Evolutionary conservation across 2,329 filamentous ascomycete genomes (phyloP).

Genomic region (Penicillium sp.): DNA sequence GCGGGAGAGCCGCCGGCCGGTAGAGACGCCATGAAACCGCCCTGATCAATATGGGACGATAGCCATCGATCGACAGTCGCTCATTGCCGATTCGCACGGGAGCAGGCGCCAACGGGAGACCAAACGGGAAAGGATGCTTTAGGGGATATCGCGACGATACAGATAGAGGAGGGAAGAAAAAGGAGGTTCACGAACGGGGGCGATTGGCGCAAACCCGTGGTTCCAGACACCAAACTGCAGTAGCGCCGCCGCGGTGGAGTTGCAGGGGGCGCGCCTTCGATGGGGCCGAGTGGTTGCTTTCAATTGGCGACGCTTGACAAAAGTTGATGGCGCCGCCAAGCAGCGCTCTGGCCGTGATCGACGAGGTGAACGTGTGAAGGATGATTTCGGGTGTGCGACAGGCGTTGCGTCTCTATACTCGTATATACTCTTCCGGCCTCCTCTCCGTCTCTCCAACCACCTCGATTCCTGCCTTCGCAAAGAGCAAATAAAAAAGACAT

Average conservation of each 20-base stretch:
- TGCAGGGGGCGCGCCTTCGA: conserved; percentile 3
- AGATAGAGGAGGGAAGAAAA: conserved; percentile 9
- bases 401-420: no score
- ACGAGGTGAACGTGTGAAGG: conserved; percentile 13
- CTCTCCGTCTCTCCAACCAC: no score
- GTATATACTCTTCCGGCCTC: no score
- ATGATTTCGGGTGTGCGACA: neutral
- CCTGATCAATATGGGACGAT: conserved; percentile 25
- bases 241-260: conserved; percentile 9
- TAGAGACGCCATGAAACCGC: conserved; percentile 23
- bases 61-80: conserved; percentile 25
- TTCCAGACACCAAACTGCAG: conserved; percentile 17
- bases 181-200: conserved; percentile 9
- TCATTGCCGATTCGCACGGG: conserved; percentile 24
- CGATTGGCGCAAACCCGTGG: conserved; percentile 24
- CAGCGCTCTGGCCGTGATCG: conserved; percentile 22
- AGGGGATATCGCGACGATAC: no score
- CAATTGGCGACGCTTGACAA: conserved; percentile 18
- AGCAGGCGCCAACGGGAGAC: conserved; percentile 19
- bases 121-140: conserved; percentile 25
- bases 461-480: no score
- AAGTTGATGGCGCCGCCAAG: conserved; percentile 15
- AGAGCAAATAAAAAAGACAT: no score
- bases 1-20: conserved; percentile 20
- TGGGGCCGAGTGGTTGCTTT: conserved; percentile 17